Conservation (phyloP, 2,329 filamentous ascomycete genomes). For the Cyclaneusma minus region DNA sequence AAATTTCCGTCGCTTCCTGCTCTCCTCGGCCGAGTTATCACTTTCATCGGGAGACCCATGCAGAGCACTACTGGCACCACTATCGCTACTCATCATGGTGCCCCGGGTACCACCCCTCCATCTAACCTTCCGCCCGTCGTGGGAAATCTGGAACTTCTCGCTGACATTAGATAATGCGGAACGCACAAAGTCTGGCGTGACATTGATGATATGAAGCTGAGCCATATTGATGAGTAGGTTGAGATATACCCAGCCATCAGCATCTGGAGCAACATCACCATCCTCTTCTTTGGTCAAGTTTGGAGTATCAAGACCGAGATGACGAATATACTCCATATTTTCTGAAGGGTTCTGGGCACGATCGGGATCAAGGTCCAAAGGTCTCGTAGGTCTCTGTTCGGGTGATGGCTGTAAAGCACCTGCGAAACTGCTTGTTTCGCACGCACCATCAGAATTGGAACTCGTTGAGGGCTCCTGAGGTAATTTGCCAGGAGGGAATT, state of each 20-base stretch:
- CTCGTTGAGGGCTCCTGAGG: conserved; percentile 5
- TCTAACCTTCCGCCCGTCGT: conserved; percentile 62
- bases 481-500: conserved; percentile 3
- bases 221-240: conserved; percentile 71
- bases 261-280: conserved; percentile 40
- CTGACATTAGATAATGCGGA: conserved; percentile 56
- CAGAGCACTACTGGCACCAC: conserved; percentile 32
- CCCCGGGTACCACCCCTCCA: conserved; percentile 58
- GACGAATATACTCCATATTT: conserved; percentile 67
- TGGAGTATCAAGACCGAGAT: conserved; percentile 51
- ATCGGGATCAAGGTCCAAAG: conserved; percentile 62
- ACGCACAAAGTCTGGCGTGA: conserved; percentile 64
- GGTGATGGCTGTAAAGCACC: conserved; percentile 22
- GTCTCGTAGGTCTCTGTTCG: conserved; percentile 64
- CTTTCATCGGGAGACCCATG: conserved; percentile 21
- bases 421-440: conserved; percentile 12
- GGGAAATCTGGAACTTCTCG: conserved; percentile 60
- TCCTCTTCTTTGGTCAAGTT: conserved; percentile 31
- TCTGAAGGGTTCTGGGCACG: conserved; percentile 61
- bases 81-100: conserved; percentile 51
- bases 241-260: conserved; percentile 68
- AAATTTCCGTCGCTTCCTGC: conserved; percentile 12
- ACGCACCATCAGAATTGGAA: conserved; percentile 10
- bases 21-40: conserved; percentile 8
- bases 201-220: conserved; percentile 72